phyloP scores from a whole-genome alignment of 2,329 filamentous ascomycete species.

The Stemphylium beticola region DNA sequence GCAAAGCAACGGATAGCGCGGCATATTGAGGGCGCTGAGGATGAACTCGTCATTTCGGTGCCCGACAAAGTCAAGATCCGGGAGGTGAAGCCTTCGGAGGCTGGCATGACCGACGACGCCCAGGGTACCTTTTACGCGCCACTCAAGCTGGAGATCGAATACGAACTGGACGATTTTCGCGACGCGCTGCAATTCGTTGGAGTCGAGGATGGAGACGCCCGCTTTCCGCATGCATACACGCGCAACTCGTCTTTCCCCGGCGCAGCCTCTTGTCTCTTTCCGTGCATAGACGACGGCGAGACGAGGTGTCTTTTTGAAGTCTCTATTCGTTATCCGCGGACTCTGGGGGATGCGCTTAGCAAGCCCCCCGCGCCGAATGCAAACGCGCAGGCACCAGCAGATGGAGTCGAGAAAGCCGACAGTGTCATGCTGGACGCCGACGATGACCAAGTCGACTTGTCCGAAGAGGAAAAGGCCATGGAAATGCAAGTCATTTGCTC shows the following conservation, averaged over 20 bases:
- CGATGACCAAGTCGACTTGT: slow-evolving; percentile 54
- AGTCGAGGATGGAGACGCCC: slow-evolving; percentile 75
- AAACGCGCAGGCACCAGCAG: slow-evolving; percentile 19
- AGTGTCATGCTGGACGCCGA: slow-evolving; percentile 43
- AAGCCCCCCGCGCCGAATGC: slow-evolving; percentile 41
- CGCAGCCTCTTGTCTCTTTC: slow-evolving; percentile 84
- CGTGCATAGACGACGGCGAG: slow-evolving; percentile 85
- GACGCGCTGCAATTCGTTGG: slow-evolving; percentile 94
- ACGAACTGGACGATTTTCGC: slow-evolving; percentile 73
- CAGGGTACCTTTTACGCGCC: slow-evolving; percentile 58
- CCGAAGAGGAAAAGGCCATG: slow-evolving; percentile 81
- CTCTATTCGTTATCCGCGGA: slow-evolving; percentile 83
- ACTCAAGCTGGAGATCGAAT: slow-evolving; percentile 75
- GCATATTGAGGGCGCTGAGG: slow-evolving; percentile 59
- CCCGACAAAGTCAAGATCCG: slow-evolving; percentile 68
- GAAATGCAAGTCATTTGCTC: slow-evolving; percentile 93
- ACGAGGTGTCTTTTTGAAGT: slow-evolving; percentile 87
- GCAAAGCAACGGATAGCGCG: slow-evolving; percentile 71
- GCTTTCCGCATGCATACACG: slow-evolving; percentile 92
- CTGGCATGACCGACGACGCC: slow-evolving; percentile 35
- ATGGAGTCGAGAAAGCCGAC: slow-evolving; percentile 38
- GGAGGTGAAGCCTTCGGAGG: slow-evolving; percentile 62
- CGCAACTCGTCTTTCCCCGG: slow-evolving; percentile 80
- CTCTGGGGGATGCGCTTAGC: slow-evolving; percentile 75
- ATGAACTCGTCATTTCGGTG: slow-evolving; percentile 64